Conservation (phyloP, 2,329 filamentous ascomycete species). For the Diaporthe ilicicola region DNA sequence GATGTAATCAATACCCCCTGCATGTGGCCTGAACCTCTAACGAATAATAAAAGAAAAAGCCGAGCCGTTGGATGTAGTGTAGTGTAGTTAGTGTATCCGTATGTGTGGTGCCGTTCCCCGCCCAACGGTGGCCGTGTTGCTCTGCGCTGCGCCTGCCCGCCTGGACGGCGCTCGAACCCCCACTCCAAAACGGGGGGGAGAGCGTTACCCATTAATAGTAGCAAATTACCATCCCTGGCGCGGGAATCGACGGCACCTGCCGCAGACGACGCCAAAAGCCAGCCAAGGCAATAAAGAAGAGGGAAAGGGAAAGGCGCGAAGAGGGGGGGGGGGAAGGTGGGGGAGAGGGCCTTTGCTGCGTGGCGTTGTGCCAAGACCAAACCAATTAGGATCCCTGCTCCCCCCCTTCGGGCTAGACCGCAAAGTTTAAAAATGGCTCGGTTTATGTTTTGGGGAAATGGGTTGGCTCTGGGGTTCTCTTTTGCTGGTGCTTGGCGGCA, state of each 20-base stretch:
- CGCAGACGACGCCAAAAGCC: not conserved
- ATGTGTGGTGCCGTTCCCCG: not conserved
- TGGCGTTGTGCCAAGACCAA: not conserved
- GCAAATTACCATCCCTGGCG: not conserved
- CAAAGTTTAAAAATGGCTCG: constrained; percentile 13
- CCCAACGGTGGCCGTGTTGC: not conserved
- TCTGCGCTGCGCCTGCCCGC: not conserved
- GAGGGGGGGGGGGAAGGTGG: not conserved
- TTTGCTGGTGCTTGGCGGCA: not conserved
- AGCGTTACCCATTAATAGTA: constrained; percentile 19
- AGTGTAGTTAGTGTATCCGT: not conserved
- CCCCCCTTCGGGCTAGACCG: not conserved
- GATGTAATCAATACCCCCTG: not conserved
- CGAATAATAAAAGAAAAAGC: not conserved
- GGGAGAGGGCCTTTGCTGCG: not conserved
- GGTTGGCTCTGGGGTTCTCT: not conserved
- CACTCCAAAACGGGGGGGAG: too few relatives aligned
- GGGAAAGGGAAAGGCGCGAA: not conserved
- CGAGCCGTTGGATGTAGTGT: not conserved
- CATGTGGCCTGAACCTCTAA: not conserved
- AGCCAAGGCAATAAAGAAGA: not conserved
- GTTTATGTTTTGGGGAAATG: constrained; percentile 14
- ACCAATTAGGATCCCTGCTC: constrained; percentile 4
- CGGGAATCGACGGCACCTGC: constrained; percentile 21
- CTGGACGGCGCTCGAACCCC: too few relatives aligned